Percentiles rank a stretch among this genome's conserved stretches.
Conservation (phyloP, 345 rosid species). For the Anacardium occidentale region DNA sequence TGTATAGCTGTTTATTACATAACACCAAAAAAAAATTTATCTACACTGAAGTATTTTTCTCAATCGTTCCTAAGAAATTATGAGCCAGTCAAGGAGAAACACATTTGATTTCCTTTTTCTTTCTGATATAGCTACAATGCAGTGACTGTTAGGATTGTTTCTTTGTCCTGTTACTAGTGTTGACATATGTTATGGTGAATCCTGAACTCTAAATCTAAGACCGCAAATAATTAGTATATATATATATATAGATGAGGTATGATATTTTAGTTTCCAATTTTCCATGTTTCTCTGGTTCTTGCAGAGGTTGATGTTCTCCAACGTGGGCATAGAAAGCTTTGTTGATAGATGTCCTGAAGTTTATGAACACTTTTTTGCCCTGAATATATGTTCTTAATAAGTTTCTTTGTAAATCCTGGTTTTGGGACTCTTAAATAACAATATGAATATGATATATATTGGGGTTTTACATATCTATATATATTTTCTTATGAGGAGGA, state of each 20-base stretch:
- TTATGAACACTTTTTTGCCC: background rate
- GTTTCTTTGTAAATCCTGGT: background rate
- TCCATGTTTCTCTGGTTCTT: conserved; percentile 18
- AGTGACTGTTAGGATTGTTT: background rate
- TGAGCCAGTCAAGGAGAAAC: background rate
- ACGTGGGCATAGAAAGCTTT: conserved; percentile 20
- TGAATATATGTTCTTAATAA: background rate
- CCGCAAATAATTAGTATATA: background rate
- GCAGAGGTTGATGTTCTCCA: conserved; percentile 27
- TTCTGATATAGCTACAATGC: background rate
- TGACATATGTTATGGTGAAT: background rate
- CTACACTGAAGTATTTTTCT: no score
- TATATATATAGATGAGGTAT: background rate
- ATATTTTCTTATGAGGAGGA: background rate
- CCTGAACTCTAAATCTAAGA: background rate
- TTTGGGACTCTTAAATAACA: background rate
- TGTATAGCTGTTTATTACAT: background rate
- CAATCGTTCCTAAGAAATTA: background rate
- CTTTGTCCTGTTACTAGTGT: background rate
- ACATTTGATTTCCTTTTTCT: background rate
- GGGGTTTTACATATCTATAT: background rate
- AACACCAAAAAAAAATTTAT: background rate
- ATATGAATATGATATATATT: background rate
- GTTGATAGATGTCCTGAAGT: conserved; percentile 11
- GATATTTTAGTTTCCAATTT: conserved; percentile 21